Evolutionary conservation across 2,329 filamentous ascomycete genomes (phyloP), one percentile per base, ranked within the genome.

Genomic region (Nothophoma quercina): DNA sequence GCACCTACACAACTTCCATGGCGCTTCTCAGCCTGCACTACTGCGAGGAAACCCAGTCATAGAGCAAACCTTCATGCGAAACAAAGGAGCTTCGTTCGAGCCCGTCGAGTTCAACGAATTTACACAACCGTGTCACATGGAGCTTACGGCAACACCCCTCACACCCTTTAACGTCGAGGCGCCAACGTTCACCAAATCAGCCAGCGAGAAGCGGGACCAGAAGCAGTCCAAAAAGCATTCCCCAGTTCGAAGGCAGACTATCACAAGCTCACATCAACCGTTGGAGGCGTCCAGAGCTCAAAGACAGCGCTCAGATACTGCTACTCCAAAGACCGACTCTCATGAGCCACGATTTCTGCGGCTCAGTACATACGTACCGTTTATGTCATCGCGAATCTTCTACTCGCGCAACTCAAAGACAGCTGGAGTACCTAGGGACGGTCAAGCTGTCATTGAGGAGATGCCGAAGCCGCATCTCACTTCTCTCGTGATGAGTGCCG

Each of bases 11-110:
- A 65, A 67, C 26, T 70, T 64, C 18, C 70, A 73, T 26, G 64
- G 64, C 12, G 69, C 68, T 5, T 69, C 67, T 15, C 59, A 60
- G 7, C 67, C 69, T 13, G 49, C 54, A 10, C 36, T 69, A 5
- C 51, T 73, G 9, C 63, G 64, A 50, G 62, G 62, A 1, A 69
- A 54, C 29, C 57, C 63, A 0, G 49, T 70, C 19, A 61, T 73
- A n/a, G 69, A 71, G 41, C 69, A 72, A 38, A 68, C 66, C 22
- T 73, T 69, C 42, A 70, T 70, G 42, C 64, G 69, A 18, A 72
- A 71, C 41, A 72, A 72, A 34, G 69, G 67, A 7, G 67, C 68
- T 16, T 69, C 69, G 1, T 73, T 73, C 25, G 70, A 72, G 40
- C 64, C 69, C n/a, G 59, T 73, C 3, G 62, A 69, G 22, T 68